Conservation (phyloP, 2,329 filamentous ascomycete genomes). For the Thielaviopsis punctulata region DNA sequence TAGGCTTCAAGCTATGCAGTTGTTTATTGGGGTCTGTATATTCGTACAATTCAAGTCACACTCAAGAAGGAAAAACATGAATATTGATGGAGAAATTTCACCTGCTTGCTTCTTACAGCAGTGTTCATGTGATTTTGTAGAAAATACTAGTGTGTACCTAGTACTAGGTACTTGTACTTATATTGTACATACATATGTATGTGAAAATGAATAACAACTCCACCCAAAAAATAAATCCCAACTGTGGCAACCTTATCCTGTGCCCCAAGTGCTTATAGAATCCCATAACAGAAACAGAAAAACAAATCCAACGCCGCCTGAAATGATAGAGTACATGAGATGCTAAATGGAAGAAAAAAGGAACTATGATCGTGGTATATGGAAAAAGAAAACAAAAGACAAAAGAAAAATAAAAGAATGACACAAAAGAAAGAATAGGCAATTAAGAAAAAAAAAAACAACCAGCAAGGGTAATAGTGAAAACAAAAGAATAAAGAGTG, state of each 20-base stretch:
- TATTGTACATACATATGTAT: too few species aligned
- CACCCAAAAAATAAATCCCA: background rate
- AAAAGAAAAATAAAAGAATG: background rate
- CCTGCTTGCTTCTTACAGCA: background rate
- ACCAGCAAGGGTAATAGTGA: background rate
- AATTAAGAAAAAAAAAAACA: background rate
- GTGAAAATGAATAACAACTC: background rate
- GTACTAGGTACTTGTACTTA: too few species aligned
- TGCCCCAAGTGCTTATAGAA: too few species aligned
- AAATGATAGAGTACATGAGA: background rate
- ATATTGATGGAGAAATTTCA: background rate
- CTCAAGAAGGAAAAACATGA: background rate
- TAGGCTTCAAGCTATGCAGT: too few species aligned
- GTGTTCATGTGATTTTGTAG: background rate
- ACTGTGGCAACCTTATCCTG: too few species aligned
- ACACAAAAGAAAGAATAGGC: background rate
- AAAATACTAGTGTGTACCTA: background rate
- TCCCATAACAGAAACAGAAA: too few species aligned
- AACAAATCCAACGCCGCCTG: background rate
- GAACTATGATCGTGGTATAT: conserved; percentile 9
- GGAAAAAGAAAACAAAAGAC: conserved; percentile 1
- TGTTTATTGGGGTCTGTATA: too few species aligned
- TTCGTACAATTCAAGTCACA: too few species aligned
- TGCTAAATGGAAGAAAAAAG: conserved; percentile 3
- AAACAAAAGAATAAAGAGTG: background rate